phyloP scores from a whole-genome alignment of 1,284 basidiomycete species.

The Ganoderma leucocontextum region DNA sequence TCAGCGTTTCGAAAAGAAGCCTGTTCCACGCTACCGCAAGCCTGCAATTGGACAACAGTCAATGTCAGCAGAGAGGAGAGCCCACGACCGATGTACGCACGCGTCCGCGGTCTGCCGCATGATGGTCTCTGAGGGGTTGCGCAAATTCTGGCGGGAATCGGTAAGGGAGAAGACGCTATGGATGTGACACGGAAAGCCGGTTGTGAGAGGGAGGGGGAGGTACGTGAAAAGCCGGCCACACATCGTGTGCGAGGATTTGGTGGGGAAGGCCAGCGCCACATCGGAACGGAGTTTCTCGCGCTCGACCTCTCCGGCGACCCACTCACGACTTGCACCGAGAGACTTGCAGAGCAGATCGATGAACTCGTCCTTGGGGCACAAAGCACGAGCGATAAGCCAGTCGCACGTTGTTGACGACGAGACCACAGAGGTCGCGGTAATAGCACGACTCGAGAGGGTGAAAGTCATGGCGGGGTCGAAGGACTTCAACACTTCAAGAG shows the following conservation, averaged over 20 bases:
- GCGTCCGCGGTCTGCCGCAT: constrained; percentile 48
- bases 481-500: not conserved
- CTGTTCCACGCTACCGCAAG: constrained; percentile 33
- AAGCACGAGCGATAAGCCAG: constrained; percentile 42
- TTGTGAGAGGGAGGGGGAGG: constrained; percentile 55
- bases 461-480: not conserved
- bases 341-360: constrained; percentile 35
- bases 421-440: not conserved
- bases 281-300: constrained; percentile 49
- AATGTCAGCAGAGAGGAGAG: not conserved
- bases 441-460: not conserved
- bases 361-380: constrained; percentile 37
- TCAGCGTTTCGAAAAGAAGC: constrained; percentile 27
- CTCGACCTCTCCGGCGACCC: constrained; percentile 38
- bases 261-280: constrained; percentile 47
- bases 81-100: constrained; percentile 43
- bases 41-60: constrained; percentile 14
- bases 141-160: constrained; percentile 52
- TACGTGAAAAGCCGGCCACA: constrained; percentile 55
- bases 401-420: not conserved
- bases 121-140: constrained; percentile 52
- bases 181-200: constrained; percentile 54
- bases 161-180: constrained; percentile 58
- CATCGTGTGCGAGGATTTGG: not conserved
- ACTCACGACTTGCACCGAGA: constrained; percentile 28